Base-by-base conservation (phyloP, 2,329 filamentous ascomycete species). In the Ophidiomyces ophidiicola region DNA sequence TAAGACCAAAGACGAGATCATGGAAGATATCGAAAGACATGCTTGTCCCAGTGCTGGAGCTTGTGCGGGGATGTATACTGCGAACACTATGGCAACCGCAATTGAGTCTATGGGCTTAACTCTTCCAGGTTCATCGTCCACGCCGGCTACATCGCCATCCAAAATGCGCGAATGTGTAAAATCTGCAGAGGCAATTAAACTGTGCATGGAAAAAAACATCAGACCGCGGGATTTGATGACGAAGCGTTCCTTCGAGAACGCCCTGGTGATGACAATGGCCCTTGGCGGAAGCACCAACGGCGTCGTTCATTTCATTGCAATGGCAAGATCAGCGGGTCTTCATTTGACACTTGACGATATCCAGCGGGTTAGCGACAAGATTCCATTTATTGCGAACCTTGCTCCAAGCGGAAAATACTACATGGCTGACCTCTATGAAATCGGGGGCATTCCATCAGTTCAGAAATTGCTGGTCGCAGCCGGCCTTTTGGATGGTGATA, bases 21-120 rank as follows among this genome's bases (percentile, higher is more conserved):
- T 92, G 66, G 75, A 80, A 19, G 88, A 94, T 56, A 76, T 93
- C 34, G 82, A 87, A 63, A 68, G 67, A 46, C 72, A 90, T 53
- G 78, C 85, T 2, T 93, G 86, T 57, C 81, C 81, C 1, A 76
- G 77, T 6, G 74, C 76, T 1, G 85, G 85, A 20, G 86, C 83
- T 1, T 93, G 85, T 47, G 84, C 84, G 32, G 85, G 87, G 12
- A 93, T 93, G 86, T 94, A 86, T 64, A 94, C 86, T 1, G 86
- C 86, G 47, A 93, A 93, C 63, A 93, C 85, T 17, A 88, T 94
- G 83, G 82, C 84, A 3, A 88, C 82, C 0, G 83, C 82, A 10
- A 85, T 93, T 47, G 85, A 94, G 65, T 83, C 82, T 29, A 85
- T 94, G 71, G 86, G 86, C 19, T 68, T 93, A 20, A 78, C 78